A percentile compares a stretch with the other conserved stretches of the same genome.
phyloP scores from a whole-genome alignment of 2,329 filamentous ascomycete genomes.

The Alternaria atra region DNA sequence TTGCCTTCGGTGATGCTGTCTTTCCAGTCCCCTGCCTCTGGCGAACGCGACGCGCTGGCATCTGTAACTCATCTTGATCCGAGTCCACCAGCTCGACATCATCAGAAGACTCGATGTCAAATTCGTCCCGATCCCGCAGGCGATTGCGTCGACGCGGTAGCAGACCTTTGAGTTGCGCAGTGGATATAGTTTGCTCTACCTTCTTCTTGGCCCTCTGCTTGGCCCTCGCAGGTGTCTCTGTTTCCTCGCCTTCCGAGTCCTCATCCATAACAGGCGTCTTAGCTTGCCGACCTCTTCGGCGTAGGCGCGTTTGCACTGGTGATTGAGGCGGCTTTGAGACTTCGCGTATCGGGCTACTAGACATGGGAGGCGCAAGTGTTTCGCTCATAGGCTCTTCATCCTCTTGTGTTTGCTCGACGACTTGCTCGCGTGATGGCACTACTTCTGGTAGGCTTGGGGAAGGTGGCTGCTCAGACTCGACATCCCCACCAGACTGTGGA shows the following conservation, averaged over 20 bases:
- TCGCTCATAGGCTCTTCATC: conserved; percentile 48
- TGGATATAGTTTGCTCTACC: conserved; percentile 50
- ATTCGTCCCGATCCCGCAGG: conserved; percentile 47
- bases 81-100: conserved; percentile 44
- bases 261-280: conserved; percentile 29
- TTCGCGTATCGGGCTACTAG: conserved; percentile 50
- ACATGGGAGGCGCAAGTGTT: conserved; percentile 56
- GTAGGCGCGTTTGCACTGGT: conserved; percentile 26
- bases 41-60: conserved; percentile 35
- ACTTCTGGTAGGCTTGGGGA: conserved; percentile 49
- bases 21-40: conserved; percentile 28
- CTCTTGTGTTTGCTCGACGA: conserved; percentile 31
- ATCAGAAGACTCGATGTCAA: conserved; percentile 52
- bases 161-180: conserved; percentile 56
- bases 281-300: conserved; percentile 25
- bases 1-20: conserved; percentile 31
- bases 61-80: conserved; percentile 55
- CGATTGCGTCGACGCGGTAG: conserved; percentile 54
- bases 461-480: conserved; percentile 43
- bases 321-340: conserved; percentile 24
- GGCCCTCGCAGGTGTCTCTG: conserved; percentile 33
- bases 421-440: conserved; percentile 35
- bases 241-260: conserved; percentile 36
- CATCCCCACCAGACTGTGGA: conserved; percentile 37
- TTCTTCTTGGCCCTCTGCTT: conserved; percentile 31